Base-by-base conservation (phyloP, 1,284 basidiomycete species). In the Gymnopus androsaceus region DNA sequence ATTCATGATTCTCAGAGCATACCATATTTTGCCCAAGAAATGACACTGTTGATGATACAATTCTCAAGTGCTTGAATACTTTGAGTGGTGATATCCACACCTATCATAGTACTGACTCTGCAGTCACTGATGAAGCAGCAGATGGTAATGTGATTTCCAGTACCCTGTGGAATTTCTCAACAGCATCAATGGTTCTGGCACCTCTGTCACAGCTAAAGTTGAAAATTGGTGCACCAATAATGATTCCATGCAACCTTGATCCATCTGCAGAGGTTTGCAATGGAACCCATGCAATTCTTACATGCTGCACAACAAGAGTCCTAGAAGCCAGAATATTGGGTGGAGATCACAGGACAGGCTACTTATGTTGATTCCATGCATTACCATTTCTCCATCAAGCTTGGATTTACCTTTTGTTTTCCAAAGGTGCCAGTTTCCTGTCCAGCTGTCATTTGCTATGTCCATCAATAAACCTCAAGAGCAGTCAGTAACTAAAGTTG, bases 401-500 rank as follows among this genome's bases (percentile, higher is more conserved):
- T 27, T 48, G 1, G 42, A 44, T 8, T 57, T 63, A 3, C 50
- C 60, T 3, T 68, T 75, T 51, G 46, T 50, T 5, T 54, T 75
- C 11, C 52, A 40, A 1, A 57, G 66, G 2, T n/a, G 52, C 0
- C 53, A 58, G 28, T 71, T 71, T 51, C 70, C 70, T 17, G 60
- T 75, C 2, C 38, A 54, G 3, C 60, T 74, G 3, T 70, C 72
- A 12, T 75, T 75, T 62, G 67, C 70, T 14, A 68, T 75, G 64
- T 69, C 61, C 31, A 72, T 75, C 51, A 75, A 75, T 62, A 75
- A 75, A 50, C 55, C 70, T 2, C 74, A 75, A 58, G 74, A 74
- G 2, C 73, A 75, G 55, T 72, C 73, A 11, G 62, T 71, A 1
- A 61, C 59, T 21, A 48, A 60, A 41, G 63, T 72, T 30, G 68